Percentiles rank a stretch among this genome's conserved stretches.
phyloP scores from a whole-genome alignment of 768 basidiomycete species.

The Phylloporus scabripes region DNA sequence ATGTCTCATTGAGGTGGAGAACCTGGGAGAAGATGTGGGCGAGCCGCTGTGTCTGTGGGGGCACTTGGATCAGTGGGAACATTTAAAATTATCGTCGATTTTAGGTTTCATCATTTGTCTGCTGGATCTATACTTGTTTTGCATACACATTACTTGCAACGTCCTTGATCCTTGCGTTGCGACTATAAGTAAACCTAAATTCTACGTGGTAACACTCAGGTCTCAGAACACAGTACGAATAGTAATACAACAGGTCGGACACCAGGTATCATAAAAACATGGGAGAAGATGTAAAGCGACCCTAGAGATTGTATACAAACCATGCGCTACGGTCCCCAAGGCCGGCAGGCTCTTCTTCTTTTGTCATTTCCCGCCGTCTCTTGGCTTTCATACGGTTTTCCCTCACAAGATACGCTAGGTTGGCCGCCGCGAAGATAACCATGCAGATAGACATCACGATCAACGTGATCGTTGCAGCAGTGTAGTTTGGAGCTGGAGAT shows the following conservation, averaged over 20 bases:
- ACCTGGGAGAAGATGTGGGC: conserved; percentile 63
- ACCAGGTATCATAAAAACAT: not conserved
- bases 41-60: conserved; percentile 64
- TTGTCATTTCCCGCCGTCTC: conserved; percentile 28
- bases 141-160: not conserved
- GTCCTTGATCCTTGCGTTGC: not conserved
- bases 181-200: not conserved
- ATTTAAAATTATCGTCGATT: not conserved
- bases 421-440: conserved; percentile 33
- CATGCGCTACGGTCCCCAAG: conserved; percentile 44
- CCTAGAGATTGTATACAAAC: conserved; percentile 46
- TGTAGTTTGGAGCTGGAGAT: conserved; percentile 46
- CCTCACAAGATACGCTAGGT: conserved; percentile 36
- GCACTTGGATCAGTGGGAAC: conserved; percentile 43
- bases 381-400: conserved; percentile 44
- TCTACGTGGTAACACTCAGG: too few species aligned
- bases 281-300: not conserved
- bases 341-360: conserved; percentile 32
- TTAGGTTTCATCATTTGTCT: not conserved
- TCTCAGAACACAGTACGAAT: too few species aligned
- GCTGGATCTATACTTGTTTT: not conserved
- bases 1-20: conserved; percentile 44
- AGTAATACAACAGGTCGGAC: not conserved
- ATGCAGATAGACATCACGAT: conserved; percentile 37
- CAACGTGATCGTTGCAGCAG: conserved; percentile 38